phyloP scores from a whole-genome alignment of 208 protist genomes.

The Trypanosoma vivax region DNA sequence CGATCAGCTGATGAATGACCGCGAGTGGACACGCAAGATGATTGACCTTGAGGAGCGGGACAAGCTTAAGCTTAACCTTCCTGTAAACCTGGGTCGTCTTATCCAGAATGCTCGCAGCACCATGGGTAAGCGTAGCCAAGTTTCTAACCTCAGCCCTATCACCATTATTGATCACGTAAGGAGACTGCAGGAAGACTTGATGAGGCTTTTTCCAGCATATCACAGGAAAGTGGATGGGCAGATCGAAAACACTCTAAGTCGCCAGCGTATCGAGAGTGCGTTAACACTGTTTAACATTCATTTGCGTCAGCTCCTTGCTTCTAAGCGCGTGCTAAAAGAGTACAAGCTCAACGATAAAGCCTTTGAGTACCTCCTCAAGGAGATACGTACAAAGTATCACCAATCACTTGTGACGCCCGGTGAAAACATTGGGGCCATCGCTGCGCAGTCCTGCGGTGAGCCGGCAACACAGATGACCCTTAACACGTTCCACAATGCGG shows the following conservation, averaged over 20 bases:
- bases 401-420: slow-evolving; percentile 92
- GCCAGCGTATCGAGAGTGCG: slow-evolving; percentile 93
- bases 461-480: slow-evolving; percentile 99
- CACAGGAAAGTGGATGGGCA: slow-evolving; percentile 47
- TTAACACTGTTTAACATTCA: slow-evolving; percentile 94
- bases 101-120: slow-evolving; percentile 94
- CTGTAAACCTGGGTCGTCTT: slow-evolving; percentile 94
- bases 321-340: slow-evolving; percentile 91
- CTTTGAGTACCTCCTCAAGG: slow-evolving; percentile 96
- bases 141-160: slow-evolving; percentile 91
- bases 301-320: slow-evolving; percentile 89
- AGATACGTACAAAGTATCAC: slow-evolving; percentile 94
- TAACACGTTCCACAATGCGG: slow-evolving; percentile 99
- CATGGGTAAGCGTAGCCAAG: slow-evolving; percentile 82
- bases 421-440: slow-evolving; percentile 98
- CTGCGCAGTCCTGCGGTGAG: slow-evolving; percentile 99
- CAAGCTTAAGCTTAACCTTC: slow-evolving; percentile 69
- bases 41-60: slow-evolving; percentile 55
- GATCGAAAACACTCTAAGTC: slow-evolving; percentile 79
- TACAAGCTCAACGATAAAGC: slow-evolving; percentile 92
- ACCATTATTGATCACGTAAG: slow-evolving; percentile 74
- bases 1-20: slow-evolving; percentile 80
- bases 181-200: slow-evolving; percentile 68
- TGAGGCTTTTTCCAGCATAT: slow-evolving; percentile 76
- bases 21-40: slow-evolving; percentile 58